phyloP scores from a whole-genome alignment of 768 basidiomycete species.

The Pisolithus orientalis region DNA sequence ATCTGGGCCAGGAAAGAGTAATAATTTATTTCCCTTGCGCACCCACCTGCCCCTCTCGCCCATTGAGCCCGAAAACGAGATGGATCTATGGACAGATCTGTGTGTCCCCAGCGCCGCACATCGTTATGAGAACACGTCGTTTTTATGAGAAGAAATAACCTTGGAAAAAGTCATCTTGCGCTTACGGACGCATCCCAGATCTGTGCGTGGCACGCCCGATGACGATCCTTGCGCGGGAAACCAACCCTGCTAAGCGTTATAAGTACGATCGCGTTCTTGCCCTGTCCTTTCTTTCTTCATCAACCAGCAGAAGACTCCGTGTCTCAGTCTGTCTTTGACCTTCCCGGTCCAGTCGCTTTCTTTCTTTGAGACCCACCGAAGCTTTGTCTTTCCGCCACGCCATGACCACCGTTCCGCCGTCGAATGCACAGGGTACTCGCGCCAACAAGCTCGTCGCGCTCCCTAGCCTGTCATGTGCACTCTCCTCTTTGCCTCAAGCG shows the following conservation, averaged over 20 bases:
- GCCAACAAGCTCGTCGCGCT: conserved; percentile 60
- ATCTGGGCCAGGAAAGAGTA: conserved; percentile 7
- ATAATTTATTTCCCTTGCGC: neutral
- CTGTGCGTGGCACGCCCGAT: neutral
- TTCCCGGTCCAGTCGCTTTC: conserved; percentile 13
- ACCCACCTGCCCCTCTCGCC: conserved; percentile 1
- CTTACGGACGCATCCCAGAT: neutral
- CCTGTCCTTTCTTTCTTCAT: conserved; percentile 12
- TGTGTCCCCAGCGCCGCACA: conserved; percentile 6
- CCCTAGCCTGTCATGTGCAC: conserved; percentile 64
- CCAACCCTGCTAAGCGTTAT: conserved; percentile 13
- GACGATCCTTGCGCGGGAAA: conserved; percentile 15
- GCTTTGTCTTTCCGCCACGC: conserved; percentile 7
- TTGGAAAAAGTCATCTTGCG: conserved; percentile 7
- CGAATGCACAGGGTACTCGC: conserved; percentile 27
- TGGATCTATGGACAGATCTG: conserved; percentile 8
- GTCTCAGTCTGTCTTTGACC: neutral
- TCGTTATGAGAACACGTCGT: conserved; percentile 11
- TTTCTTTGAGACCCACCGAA: neutral
- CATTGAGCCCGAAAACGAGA: conserved; percentile 12
- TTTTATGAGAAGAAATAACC: conserved; percentile 9
- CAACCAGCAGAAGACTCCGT: neutral
- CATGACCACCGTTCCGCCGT: conserved; percentile 32
- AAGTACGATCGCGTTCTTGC: conserved; percentile 7
- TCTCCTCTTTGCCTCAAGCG: conserved; percentile 66